Percentiles rank a stretch among this genome's conserved stretches.
Evolutionary conservation across 2,329 filamentous ascomycete species (phyloP).

Genomic region (Tolypocladium tundrense): DNA sequence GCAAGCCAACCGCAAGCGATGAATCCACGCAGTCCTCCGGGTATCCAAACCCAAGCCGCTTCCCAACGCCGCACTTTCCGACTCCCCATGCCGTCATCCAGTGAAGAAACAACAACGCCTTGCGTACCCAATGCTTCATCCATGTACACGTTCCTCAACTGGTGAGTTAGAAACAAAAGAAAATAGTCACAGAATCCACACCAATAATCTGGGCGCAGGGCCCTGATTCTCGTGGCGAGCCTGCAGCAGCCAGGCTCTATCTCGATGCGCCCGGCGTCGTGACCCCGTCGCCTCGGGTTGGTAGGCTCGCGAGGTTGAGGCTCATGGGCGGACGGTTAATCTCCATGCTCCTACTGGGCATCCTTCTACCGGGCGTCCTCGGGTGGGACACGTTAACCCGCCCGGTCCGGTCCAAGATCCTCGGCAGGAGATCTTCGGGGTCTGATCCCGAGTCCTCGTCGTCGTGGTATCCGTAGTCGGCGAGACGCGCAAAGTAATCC

Average conservation of each 20-base stretch:
- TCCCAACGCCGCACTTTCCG: neutral
- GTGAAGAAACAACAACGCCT: neutral
- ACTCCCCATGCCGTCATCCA: neutral
- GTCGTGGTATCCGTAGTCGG: conserved; percentile 50
- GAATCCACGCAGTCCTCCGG: neutral
- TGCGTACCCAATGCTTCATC: neutral
- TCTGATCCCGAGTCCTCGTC: conserved; percentile 31
- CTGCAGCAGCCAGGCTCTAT: neutral
- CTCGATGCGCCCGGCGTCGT: neutral
- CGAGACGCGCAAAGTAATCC: conserved; percentile 78
- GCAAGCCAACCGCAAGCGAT: neutral
- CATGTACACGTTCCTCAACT: neutral
- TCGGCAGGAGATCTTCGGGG: conserved; percentile 30
- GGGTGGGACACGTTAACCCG: conserved; percentile 49
- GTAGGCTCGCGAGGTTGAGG: neutral
- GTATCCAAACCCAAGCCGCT: neutral
- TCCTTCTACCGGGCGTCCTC: conserved; percentile 40
- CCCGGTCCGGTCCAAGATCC: conserved; percentile 40
- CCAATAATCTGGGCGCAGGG: neutral
- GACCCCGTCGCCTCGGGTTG: neutral
- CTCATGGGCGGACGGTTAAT: conserved; percentile 29
- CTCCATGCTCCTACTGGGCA: conserved; percentile 47
- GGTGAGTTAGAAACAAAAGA: neutral
- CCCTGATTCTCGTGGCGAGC: neutral
- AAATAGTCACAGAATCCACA: neutral